Base-by-base conservation (phyloP, 2,329 filamentous ascomycete species). In the Podosphaera aphanis region DNA sequence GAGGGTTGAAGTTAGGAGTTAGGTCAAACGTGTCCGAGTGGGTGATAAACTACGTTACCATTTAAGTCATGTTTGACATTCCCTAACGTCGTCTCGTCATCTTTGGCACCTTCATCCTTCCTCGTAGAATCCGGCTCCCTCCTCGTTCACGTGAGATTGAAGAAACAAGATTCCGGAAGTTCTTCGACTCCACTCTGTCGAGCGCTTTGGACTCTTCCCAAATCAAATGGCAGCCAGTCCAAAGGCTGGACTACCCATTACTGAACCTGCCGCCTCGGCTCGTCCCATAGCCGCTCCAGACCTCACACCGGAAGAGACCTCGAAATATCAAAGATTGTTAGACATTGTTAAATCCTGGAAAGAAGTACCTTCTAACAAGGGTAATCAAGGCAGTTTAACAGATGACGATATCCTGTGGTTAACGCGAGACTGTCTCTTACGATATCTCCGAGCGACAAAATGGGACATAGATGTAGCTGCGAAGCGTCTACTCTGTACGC, bases 391-490 rank as follows among this genome's bases (percentile, higher is more conserved):
- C 2, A 75, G 83, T 1, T 64, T 95, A 48, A 77, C 74, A 44
- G 84, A 93, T 48, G 65, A 68, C 44, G 90, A 98, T 64, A 79
- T 75, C 57, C 75, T 90, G 65, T 98, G 84, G 77, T 71, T 98
- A 53, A 93, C 86, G 11, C 75, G 77, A 52, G 90, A 98, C 61
- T 95, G 88, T 59, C 70, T 98, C 15, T 70, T 94, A 36, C 81
- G 90, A 54, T 98, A 93, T 61, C 76, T 98, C 25, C 80, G 88
- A 49, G 90, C 90, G 18, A 86, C 84, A 33, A 94, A 93, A 63
- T 98, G 90, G 85, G 70, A 77, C 53, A 70, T 80, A 43, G 65
- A 74, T 38, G 76, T 88, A 42, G 76, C 90, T 7, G 71, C 79
- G 53, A 80, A 79, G 59, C 79, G 90, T n/a, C 63, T 95, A 36